Evolutionary conservation across 1,139 yeast species (phyloP).

Genomic region (Sugiyamaella xylanicola): DNA sequence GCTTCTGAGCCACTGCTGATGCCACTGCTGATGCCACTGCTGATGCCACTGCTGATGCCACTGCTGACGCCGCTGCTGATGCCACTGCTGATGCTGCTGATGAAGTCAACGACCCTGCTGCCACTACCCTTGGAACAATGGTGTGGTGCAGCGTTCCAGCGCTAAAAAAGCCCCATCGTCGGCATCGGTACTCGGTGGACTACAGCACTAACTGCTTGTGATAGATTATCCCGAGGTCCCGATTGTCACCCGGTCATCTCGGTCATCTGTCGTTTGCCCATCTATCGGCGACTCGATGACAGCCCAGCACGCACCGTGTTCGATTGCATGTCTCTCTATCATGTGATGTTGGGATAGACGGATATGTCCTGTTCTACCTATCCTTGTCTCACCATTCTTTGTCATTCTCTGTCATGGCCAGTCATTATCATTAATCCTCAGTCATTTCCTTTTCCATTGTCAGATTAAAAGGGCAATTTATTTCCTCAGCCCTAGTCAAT

Average conservation of each 20-base stretch:
- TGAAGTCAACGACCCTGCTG: neutral
- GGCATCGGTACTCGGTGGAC: neutral
- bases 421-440: too few relatives aligned
- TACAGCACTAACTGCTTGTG: neutral
- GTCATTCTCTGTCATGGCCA: too few relatives aligned
- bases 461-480: neutral
- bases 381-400: too few relatives aligned
- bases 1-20: neutral
- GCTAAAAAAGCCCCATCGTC: neutral
- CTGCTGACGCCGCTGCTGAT: neutral
- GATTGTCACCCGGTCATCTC: too few relatives aligned
- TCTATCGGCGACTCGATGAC: too few relatives aligned
- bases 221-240: neutral
- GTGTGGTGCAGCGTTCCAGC: neutral
- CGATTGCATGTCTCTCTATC: too few relatives aligned
- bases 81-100: neutral
- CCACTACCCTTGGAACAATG: neutral
- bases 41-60: neutral
- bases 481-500: neutral
- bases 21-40: neutral
- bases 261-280: too few relatives aligned
- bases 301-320: too few relatives aligned
- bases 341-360: too few relatives aligned
- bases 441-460: too few relatives aligned
- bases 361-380: too few relatives aligned